These are phyloP conservation scores for Solanum piurae DNA, from an alignment of 257 asterid species.

Conservation along the genomic window DNA sequence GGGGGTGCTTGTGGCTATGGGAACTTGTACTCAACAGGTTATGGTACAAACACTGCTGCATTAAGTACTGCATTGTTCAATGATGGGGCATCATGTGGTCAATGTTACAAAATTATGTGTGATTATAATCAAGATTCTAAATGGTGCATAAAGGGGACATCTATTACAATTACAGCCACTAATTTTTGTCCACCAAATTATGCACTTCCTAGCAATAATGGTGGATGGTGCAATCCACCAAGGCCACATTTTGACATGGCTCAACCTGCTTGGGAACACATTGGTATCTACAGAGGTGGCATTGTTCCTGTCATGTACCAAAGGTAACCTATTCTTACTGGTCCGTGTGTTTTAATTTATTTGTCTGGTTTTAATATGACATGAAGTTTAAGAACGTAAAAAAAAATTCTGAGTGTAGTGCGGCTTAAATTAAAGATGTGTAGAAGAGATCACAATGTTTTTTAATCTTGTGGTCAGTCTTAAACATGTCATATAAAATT, in stretches of 20 bases:
- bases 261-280: constrained; percentile 66
- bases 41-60: constrained; percentile 25
- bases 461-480: not conserved
- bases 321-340: constrained; percentile 15
- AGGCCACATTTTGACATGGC: constrained; percentile 77
- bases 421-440: not conserved
- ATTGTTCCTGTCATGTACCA: constrained; percentile 54
- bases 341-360: fast-evolving
- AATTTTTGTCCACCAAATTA: constrained; percentile 66
- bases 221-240: constrained; percentile 83
- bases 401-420: not conserved
- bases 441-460: not conserved
- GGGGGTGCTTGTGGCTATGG: constrained; percentile 32
- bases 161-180: constrained; percentile 52
- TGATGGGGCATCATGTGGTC: constrained; percentile 38
- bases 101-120: constrained; percentile 50
- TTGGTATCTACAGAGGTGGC: constrained; percentile 53
- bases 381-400: not conserved
- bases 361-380: not conserved
- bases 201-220: constrained; percentile 47
- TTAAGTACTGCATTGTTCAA: constrained; percentile 25
- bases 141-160: constrained; percentile 45
- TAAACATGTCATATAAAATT: not conserved
- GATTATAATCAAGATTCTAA: constrained; percentile 22
- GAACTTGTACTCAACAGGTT: constrained; percentile 14